Conservation (phyloP, 768 basidiomycete genomes). For the Psilocybe sp. region DNA sequence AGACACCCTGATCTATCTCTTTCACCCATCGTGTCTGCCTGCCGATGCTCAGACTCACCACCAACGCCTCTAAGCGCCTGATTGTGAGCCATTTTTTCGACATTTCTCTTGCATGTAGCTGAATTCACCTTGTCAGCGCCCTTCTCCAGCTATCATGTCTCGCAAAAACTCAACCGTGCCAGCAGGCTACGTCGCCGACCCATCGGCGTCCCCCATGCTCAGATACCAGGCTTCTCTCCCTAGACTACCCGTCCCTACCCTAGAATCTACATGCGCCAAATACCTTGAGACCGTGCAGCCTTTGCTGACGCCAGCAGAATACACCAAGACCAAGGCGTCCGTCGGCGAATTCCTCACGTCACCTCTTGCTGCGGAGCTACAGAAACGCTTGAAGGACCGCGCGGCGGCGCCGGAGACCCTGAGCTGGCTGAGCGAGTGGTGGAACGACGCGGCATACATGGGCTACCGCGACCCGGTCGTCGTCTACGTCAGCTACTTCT, state of each 20-base stretch:
- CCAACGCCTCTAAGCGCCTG: constrained; percentile 20
- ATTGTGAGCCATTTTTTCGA: constrained; percentile 12
- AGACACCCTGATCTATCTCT: constrained; percentile 10
- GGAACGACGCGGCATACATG: constrained; percentile 93
- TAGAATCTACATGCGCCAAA: constrained; percentile 79
- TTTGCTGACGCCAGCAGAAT: constrained; percentile 64
- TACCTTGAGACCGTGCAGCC: constrained; percentile 87
- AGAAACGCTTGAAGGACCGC: constrained; percentile 72
- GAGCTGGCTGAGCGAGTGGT: constrained; percentile 98
- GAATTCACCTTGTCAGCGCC: constrained; percentile 9
- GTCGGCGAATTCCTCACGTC: constrained; percentile 72
- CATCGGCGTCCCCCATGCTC: constrained; percentile 63
- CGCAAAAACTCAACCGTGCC: constrained; percentile 23
- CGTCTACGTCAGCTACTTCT: constrained; percentile 94
- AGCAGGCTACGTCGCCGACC: constrained; percentile 43
- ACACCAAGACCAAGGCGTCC: constrained; percentile 49
- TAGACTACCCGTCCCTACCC: constrained; percentile 77
- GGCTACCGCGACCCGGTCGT: constrained; percentile 87
- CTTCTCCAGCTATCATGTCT: constrained; percentile 17
- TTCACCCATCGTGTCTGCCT: constrained; percentile 7
- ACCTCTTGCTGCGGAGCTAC: constrained; percentile 67
- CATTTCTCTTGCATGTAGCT: too few species aligned
- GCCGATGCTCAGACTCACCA: constrained; percentile 21
- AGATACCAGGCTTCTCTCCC: constrained; percentile 73
- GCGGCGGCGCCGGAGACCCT: constrained; percentile 54